Percentiles rank a stretch among this genome's conserved stretches.
phyloP scores from a whole-genome alignment of 768 basidiomycete genomes.

The Russula sp. region DNA sequence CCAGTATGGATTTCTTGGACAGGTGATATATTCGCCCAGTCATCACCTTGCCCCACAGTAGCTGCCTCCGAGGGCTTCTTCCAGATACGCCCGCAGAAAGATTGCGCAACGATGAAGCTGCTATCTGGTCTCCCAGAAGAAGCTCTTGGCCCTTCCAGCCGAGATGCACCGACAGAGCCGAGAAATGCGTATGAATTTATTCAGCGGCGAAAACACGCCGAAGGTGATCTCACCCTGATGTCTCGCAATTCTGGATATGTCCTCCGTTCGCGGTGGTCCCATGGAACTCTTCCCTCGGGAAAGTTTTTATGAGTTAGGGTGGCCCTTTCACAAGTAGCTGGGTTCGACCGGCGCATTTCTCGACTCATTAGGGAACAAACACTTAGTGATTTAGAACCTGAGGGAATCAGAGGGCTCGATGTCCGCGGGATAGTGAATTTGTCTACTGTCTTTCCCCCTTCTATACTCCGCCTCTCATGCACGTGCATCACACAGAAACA shows the following conservation, averaged over 20 bases:
- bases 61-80: slow-evolving; percentile 52
- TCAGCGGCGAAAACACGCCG: slow-evolving; percentile 41
- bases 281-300: background rate
- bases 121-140: slow-evolving; percentile 48
- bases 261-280: slow-evolving; percentile 71
- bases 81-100: slow-evolving; percentile 77
- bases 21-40: slow-evolving; percentile 28
- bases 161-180: slow-evolving; percentile 34
- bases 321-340: slow-evolving; percentile 43
- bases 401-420: slow-evolving; percentile 56
- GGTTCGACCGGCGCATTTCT: slow-evolving; percentile 79
- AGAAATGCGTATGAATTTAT: slow-evolving; percentile 75
- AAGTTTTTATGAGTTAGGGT: background rate
- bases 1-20: slow-evolving; percentile 39
- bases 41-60: slow-evolving; percentile 35
- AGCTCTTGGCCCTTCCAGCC: slow-evolving; percentile 34
- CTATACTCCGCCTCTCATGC: background rate
- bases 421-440: slow-evolving; percentile 69
- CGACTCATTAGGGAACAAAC: slow-evolving; percentile 62
- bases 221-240: slow-evolving; percentile 54
- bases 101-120: slow-evolving; percentile 59
- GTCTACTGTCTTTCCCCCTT: slow-evolving; percentile 25
- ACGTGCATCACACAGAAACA: slow-evolving; percentile 42
- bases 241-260: slow-evolving; percentile 65
- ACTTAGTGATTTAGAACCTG: slow-evolving; percentile 56